Percentiles rank a stretch among this genome's conserved stretches.
Conservation (phyloP, 805 yeast species). For the Wickerhamomyces hampshirensis region DNA sequence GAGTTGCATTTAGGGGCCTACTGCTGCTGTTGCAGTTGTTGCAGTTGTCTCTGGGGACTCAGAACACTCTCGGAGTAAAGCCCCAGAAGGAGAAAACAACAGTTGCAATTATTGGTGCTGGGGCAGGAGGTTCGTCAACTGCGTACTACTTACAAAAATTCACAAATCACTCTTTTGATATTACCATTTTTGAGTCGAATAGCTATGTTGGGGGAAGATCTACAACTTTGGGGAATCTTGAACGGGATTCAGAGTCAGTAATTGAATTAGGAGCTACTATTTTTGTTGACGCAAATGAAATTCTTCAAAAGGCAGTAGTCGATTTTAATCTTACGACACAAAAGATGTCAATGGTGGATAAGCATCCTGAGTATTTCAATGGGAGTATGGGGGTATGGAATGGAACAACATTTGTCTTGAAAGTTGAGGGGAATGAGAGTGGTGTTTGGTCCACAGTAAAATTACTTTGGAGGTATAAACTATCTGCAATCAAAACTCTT, state of each 20-base stretch:
- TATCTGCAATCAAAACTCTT: slow-evolving; percentile 23
- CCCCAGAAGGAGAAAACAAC: slow-evolving; percentile 1
- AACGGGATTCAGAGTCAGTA: slow-evolving; percentile 10
- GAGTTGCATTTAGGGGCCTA: too few species aligned
- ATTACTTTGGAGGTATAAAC: slow-evolving; percentile 29
- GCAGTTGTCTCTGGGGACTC: neutral
- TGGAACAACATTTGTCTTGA: slow-evolving; percentile 26
- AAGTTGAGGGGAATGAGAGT: slow-evolving; percentile 2
- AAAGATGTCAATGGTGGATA: slow-evolving; percentile 4
- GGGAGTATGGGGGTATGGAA: slow-evolving; percentile 33
- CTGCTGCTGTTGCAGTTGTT: too few species aligned
- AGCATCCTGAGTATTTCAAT: slow-evolving; percentile 10
- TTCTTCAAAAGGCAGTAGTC: slow-evolving; percentile 33
- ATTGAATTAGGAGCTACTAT: slow-evolving; percentile 44
- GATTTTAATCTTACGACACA: slow-evolving; percentile 29
- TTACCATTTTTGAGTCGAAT: slow-evolving; percentile 38
- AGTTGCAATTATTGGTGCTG: slow-evolving; percentile 45
- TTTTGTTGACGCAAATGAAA: slow-evolving; percentile 36
- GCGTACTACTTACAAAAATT: slow-evolving; percentile 40
- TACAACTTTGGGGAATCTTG: slow-evolving; percentile 30
- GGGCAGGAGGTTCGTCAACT: slow-evolving; percentile 46
- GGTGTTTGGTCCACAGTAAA: slow-evolving; percentile 9
- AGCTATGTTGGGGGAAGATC: slow-evolving; percentile 43
- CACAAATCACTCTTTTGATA: slow-evolving; percentile 28
- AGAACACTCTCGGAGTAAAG: neutral